Conservation (phyloP, 441 rosid genomes). For the Raphanus hybrid region DNA sequence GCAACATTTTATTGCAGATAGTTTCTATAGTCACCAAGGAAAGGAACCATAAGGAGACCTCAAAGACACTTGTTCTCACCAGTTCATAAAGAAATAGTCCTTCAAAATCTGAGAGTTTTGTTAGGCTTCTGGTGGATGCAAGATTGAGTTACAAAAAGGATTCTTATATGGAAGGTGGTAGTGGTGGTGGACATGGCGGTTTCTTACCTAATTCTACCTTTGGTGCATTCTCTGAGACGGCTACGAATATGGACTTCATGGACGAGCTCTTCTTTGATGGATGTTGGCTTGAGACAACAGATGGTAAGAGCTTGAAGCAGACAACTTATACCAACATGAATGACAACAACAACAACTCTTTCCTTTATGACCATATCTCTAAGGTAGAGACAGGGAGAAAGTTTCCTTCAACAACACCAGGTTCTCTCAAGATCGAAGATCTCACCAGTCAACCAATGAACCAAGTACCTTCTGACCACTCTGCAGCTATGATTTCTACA, state of each 20-base stretch:
- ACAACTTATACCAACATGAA: slow-evolving; percentile 28
- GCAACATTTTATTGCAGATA: slow-evolving; percentile 57
- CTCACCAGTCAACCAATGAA: slow-evolving; percentile 41
- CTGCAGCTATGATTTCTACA: slow-evolving; percentile 38
- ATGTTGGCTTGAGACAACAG: slow-evolving; percentile 80
- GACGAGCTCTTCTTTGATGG: slow-evolving; percentile 88
- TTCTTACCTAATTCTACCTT: slow-evolving; percentile 49
- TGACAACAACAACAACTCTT: slow-evolving; percentile 39
- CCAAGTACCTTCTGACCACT: slow-evolving; percentile 38
- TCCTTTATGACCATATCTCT: slow-evolving; percentile 30
- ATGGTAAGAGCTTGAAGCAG: slow-evolving; percentile 53
- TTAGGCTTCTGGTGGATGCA: slow-evolving; percentile 40
- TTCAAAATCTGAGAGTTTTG: slow-evolving; percentile 31
- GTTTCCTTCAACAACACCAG: slow-evolving; percentile 30
- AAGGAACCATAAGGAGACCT: slow-evolving; percentile 70
- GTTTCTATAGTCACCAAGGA: slow-evolving; percentile 57
- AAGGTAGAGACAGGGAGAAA: slow-evolving; percentile 43
- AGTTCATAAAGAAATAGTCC: slow-evolving; percentile 51
- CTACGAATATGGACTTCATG: slow-evolving; percentile 91
- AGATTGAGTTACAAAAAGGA: slow-evolving; percentile 32
- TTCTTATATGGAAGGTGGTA: slow-evolving; percentile 57
- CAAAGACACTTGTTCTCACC: slow-evolving; percentile 59
- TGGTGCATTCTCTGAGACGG: slow-evolving; percentile 51
- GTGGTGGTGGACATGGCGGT: slow-evolving; percentile 34
- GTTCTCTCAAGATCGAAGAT: slow-evolving; percentile 43